Evolutionary conservation across 805 yeast genomes (phyloP).

Genomic region (Spathaspora hagerdaliae): DNA sequence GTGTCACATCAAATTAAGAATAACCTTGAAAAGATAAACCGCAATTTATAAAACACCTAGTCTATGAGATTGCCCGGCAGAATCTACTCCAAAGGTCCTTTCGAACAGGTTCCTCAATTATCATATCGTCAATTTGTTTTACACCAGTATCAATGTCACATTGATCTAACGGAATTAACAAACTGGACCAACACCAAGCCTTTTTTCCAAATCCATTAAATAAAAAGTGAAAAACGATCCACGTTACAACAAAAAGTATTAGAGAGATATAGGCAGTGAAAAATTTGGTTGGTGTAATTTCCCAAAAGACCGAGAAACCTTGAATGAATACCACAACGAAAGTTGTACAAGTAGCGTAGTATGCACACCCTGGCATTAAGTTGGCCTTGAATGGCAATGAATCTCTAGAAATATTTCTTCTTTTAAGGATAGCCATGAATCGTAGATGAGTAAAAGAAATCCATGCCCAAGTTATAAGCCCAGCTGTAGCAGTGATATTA

Average conservation of each 20-base stretch:
- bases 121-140: conserved; percentile 55
- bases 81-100: conserved; percentile 52
- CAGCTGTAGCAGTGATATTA: conserved; percentile 72
- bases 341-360: conserved; percentile 55
- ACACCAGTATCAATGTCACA: conserved; percentile 72
- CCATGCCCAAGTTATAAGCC: conserved; percentile 69
- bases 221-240: conserved; percentile 54
- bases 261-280: conserved; percentile 71
- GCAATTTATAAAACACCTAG: too few species aligned
- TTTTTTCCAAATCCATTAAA: conserved; percentile 30
- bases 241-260: conserved; percentile 52
- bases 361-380: conserved; percentile 63
- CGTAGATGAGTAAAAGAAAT: conserved; percentile 63
- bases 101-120: conserved; percentile 53
- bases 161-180: conserved; percentile 43
- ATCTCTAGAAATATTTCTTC: conserved; percentile 63
- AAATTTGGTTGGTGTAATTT: conserved; percentile 51
- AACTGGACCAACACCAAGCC: too few species aligned
- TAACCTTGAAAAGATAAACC: too few species aligned
- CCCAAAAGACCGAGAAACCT: conserved; percentile 64
- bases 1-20: too few species aligned
- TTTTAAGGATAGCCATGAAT: conserved; percentile 61
- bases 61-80: conserved; percentile 41
- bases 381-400: conserved; percentile 70
- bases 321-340: conserved; percentile 61